Evolutionary conservation across 1,139 yeast genomes (phyloP), one percentile per base, ranked within the genome.

Genomic region (Pichia kudriavzevii): DNA sequence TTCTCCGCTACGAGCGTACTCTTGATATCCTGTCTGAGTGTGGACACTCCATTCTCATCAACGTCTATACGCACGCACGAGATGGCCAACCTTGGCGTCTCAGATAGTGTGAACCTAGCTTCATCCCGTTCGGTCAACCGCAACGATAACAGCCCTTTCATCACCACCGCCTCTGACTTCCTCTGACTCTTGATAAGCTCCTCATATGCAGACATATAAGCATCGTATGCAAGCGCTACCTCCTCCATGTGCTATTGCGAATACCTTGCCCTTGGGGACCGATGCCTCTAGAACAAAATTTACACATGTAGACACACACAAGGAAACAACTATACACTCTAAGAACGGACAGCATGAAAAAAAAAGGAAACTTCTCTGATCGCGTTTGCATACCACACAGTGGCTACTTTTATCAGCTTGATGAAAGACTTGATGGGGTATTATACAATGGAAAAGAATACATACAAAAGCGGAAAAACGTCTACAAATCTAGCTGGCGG

Each of bases 41-140:
- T n/a, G n/a, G n/a, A n/a, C n/a, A 21, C 30, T 6, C 10, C 27
- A 4, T 26, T 23, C 3, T 20, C 4, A 10, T 26, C 22, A 5
- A 18, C 12, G 7, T 20, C 26, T 4, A 18, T 14, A 8, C 15
- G 12, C 2, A 27, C 32, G 21, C 32, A 25, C 4, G 18, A 11
- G 14, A 36, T 26, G 9, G 45, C 33, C 10, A 30, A 23, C 26
- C 46, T 30, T 6, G 21, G 12, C 12, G 20, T 28, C 4, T 38
- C 40, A 7, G 26, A 15, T 15, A 43, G 14, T 8, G 31, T 22
- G 13, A 41, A 12, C 22, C 30, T 37, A 7, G 41, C 32, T 16
- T 41, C 45, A 24, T 43, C 45, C 10, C 44, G 22, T 26, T 43
- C 45, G 5, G 45, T 40, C 11, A 23, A 15, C 39, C 30, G 36